Percentiles rank a stretch among this genome's conserved stretches.
These are phyloP conservation scores for Suillus subaureus DNA, from an alignment of 768 basidiomycete species.

Conservation along the genomic window DNA sequence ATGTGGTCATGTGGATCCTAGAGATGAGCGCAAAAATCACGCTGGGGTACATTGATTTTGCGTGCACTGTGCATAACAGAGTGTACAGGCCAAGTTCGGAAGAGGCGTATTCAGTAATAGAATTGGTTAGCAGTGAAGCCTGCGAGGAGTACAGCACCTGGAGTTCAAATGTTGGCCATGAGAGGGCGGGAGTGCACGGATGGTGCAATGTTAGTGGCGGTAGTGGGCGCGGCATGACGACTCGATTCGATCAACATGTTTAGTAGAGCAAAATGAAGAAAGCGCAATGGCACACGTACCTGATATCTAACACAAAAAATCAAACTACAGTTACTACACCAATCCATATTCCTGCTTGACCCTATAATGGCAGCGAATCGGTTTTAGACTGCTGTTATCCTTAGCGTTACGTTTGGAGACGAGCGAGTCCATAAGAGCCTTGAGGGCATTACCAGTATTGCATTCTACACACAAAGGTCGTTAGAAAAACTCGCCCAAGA, in stretches of 20 bases:
- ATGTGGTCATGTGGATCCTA: too few relatives aligned
- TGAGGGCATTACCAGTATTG: background rate
- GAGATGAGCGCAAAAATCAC: too few relatives aligned
- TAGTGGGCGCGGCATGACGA: background rate
- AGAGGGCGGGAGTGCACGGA: background rate
- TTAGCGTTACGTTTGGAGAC: background rate
- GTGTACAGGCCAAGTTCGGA: too few relatives aligned
- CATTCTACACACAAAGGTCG: background rate
- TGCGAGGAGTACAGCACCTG: too few relatives aligned
- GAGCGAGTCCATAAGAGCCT: background rate
- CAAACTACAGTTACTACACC: background rate
- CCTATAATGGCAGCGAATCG: background rate
- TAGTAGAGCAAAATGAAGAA: background rate
- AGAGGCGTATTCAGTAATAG: too few relatives aligned
- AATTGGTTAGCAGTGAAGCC: too few relatives aligned
- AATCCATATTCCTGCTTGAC: background rate
- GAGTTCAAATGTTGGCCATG: background rate
- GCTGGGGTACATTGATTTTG: too few relatives aligned
- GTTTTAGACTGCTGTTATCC: background rate
- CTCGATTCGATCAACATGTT: background rate
- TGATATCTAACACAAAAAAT: background rate
- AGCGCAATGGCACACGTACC: background rate
- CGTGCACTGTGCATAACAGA: too few relatives aligned
- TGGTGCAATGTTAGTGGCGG: background rate
- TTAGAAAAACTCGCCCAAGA: background rate